Conservation (phyloP, 129 eudicot species). For the Flaveria ramosissima region DNA sequence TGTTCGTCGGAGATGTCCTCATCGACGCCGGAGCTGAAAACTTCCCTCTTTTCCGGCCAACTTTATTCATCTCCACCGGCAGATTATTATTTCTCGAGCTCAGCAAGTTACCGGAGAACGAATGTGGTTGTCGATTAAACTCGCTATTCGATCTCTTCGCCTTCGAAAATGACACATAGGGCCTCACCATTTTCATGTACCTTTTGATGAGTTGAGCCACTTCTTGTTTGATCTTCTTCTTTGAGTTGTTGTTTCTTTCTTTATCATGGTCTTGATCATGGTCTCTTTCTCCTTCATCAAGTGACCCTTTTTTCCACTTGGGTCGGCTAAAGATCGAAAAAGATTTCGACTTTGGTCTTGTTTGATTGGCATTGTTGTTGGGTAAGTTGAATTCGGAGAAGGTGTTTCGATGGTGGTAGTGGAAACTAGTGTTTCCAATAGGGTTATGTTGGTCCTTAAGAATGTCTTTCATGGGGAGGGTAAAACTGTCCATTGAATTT, state of each 20-base stretch:
- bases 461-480: conserved; percentile 58
- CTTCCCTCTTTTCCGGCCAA: conserved; percentile 60
- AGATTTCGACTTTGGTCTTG: conserved; percentile 61
- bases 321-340: conserved; percentile 64
- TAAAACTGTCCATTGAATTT: conserved; percentile 72
- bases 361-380: conserved; percentile 28
- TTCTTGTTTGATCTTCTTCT: conserved; percentile 59
- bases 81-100: conserved; percentile 38
- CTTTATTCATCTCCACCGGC: conserved; percentile 38
- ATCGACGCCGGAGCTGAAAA: conserved; percentile 83
- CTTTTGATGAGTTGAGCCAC: conserved; percentile 60
- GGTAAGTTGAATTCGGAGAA: conserved; percentile 39
- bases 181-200: conserved; percentile 76
- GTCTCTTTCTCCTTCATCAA: conserved; percentile 26
- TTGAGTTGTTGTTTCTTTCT: conserved; percentile 35
- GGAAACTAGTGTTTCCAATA: conserved; percentile 35
- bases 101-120: conserved; percentile 57
- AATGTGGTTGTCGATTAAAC: conserved; percentile 45
- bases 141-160: conserved; percentile 29
- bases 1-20: conserved; percentile 76
- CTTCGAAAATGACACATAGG: conserved; percentile 51
- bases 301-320: conserved; percentile 50
- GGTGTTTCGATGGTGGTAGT: conserved; percentile 38
- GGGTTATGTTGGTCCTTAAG: conserved; percentile 35
- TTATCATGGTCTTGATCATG: conserved; percentile 31